These are phyloP conservation scores for Filosporella fistucella DNA, from an alignment of 495 filamentous ascomycete species.

Conservation along the genomic window DNA sequence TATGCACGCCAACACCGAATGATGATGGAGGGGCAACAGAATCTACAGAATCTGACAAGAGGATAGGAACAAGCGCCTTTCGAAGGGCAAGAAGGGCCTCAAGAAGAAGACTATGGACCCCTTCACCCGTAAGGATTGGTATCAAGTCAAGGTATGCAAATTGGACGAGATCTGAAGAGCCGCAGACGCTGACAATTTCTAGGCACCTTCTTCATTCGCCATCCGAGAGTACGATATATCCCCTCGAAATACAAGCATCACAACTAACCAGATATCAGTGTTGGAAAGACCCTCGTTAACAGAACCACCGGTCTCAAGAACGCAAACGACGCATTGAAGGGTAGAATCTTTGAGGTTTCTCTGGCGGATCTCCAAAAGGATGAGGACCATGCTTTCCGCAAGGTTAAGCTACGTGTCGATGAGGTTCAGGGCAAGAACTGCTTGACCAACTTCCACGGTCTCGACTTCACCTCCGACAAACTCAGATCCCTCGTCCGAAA, in stretches of 20 bases:
- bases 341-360: constrained; percentile 97
- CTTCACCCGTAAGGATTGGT: constrained; percentile 98
- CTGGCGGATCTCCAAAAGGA: constrained; percentile 98
- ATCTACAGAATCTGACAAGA: constrained; percentile 23
- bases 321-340: constrained; percentile 97
- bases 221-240: constrained; percentile 78
- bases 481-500: constrained; percentile 97
- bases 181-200: constrained; percentile 24
- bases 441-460: constrained; percentile 99
- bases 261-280: constrained; percentile 48
- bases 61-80: constrained; percentile 98
- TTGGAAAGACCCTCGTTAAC: constrained; percentile 99
- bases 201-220: constrained; percentile 95
- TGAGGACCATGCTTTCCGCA: constrained; percentile 98
- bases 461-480: constrained; percentile 99
- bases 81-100: constrained; percentile 99
- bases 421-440: constrained; percentile 99
- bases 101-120: constrained; percentile 99
- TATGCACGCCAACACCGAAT: not conserved
- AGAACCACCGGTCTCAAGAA: constrained; percentile 99
- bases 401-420: constrained; percentile 97
- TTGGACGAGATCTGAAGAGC: not conserved
- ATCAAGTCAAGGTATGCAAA: constrained; percentile 82
- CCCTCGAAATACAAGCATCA: constrained; percentile 27
- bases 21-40: constrained; percentile 16